Evolutionary conservation across 345 rosid species (phyloP).

Genomic region (Lumnitzera littorea): DNA sequence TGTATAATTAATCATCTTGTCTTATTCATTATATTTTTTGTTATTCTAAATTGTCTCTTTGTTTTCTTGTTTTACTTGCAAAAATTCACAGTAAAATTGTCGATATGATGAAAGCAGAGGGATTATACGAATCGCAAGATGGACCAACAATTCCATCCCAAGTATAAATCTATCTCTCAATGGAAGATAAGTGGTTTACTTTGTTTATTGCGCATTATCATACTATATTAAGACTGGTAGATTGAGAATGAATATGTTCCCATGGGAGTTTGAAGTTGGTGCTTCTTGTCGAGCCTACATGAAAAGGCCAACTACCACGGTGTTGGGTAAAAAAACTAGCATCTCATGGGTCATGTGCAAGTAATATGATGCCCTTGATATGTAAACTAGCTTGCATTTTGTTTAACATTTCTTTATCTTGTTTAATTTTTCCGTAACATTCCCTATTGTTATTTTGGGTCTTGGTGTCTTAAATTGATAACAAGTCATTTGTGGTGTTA

Average conservation of each 20-base stretch:
- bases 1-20: no score
- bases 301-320: slow-evolving; percentile 94
- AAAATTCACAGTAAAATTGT: slow-evolving; percentile 80
- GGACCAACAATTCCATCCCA: slow-evolving; percentile 97
- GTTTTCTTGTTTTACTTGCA: slow-evolving; percentile 57
- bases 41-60: slow-evolving; percentile 1
- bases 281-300: slow-evolving; percentile 61
- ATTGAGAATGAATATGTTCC: slow-evolving; percentile 99
- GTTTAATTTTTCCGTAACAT: slow-evolving; percentile 18
- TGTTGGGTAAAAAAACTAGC: slow-evolving; percentile 86
- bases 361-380: slow-evolving; percentile 98
- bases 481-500: slow-evolving; percentile 18
- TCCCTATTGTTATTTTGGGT: neutral
- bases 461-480: no score
- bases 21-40: neutral
- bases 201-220: neutral
- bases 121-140: slow-evolving; percentile 77
- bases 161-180: slow-evolving; percentile 29
- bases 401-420: slow-evolving; percentile 11
- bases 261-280: slow-evolving; percentile 70
- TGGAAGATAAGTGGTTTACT: neutral
- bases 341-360: slow-evolving; percentile 99
- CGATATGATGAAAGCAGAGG: slow-evolving; percentile 93
- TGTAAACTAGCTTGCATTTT: slow-evolving; percentile 33
- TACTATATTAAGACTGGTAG: slow-evolving; percentile 24